These are phyloP conservation scores for Diaporthe capsici DNA, from an alignment of 2,329 filamentous ascomycete genomes.

Conservation along the genomic window DNA sequence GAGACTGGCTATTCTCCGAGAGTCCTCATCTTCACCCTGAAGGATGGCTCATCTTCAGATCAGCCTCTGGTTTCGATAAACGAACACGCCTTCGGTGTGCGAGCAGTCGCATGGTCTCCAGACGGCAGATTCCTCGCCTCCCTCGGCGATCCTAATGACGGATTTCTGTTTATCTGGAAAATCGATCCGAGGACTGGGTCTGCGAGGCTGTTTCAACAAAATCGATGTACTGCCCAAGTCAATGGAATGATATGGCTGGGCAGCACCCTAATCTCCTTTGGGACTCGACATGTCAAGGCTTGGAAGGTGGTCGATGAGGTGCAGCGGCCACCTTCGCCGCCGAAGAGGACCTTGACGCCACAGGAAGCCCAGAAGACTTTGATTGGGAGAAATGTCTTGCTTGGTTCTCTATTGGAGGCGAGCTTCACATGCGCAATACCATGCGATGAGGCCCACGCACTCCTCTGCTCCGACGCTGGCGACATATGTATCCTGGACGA, in stretches of 20 bases:
- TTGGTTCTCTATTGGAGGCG: conserved; percentile 85
- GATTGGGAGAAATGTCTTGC: conserved; percentile 87
- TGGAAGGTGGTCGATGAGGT: conserved; percentile 71
- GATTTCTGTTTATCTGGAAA: conserved; percentile 92
- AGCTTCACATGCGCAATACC: conserved; percentile 85
- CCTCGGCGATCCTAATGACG: conserved; percentile 90
- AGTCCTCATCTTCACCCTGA: conserved; percentile 89
- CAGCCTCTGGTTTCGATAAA: conserved; percentile 86
- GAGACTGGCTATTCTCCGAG: conserved; percentile 96
- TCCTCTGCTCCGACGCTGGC: conserved; percentile 89
- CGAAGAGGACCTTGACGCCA: conserved; percentile 64
- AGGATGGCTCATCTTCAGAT: conserved; percentile 84
- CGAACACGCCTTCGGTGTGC: conserved; percentile 92
- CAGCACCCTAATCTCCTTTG: conserved; percentile 84
- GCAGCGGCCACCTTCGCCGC: conserved; percentile 68
- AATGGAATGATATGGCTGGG: conserved; percentile 94
- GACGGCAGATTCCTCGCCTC: conserved; percentile 91
- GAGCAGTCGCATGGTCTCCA: conserved; percentile 88
- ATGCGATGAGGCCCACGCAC: conserved; percentile 79
- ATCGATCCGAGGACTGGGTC: conserved; percentile 86
- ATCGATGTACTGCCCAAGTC: conserved; percentile 91
- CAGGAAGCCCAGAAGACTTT: conserved; percentile 74
- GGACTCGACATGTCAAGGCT: conserved; percentile 84
- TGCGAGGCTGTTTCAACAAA: conserved; percentile 84
- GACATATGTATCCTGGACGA: conserved; percentile 93